Base-by-base conservation (phyloP, 345 rosid genomes). In the Hypericum androsaemum region DNA sequence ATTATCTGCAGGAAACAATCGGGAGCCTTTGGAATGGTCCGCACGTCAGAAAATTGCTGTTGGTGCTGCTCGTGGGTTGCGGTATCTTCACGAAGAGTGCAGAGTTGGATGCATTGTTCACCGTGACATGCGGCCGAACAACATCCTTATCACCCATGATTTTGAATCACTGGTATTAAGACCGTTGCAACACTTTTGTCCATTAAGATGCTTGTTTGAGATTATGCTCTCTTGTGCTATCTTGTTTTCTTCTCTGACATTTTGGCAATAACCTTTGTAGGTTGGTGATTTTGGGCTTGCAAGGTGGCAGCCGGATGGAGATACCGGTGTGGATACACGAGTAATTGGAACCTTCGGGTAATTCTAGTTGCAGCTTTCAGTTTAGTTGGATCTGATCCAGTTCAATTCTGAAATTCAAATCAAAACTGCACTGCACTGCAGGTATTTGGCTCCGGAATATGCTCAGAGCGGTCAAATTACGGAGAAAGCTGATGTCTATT, bases 291-390 rank as follows among this genome's bases (percentile, higher is more conserved):
- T 94, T 72, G 99, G 99, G 64, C 71, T 94, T 7, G 99, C 97
- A n/a, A 79, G 99, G 69, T 94, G 99, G 99, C 99, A 94, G 64
- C 99, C 99, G 61, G 94, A 94, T 74, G 99, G 96, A n/a, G 89
- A 86, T 63, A 74, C 74, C 10, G 97, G 95, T 41, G 95, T 83
- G 53, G 95, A 88, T 45, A 94, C 99, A 28, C 78, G 99, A 71
- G 99, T 94, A 37, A 94, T 94, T 42, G 97, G 99, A 69, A 94
- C 99, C 35, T 88, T 94, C 45, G 99, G 99, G 99, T 92, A 77
- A 73, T 50, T 63, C 50, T 39, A 58, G 37, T 14, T 32, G 46
- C 35, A 54, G 48, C 28, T 32, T 51, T 64, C 59, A n/a, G 47
- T 53, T 51, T 32, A 12, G 41, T 58, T 60, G 28, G 16, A n/a